Evolutionary conservation across 139 green algal species (phyloP).

Genomic region (Auxenochlorella protothecoides): DNA sequence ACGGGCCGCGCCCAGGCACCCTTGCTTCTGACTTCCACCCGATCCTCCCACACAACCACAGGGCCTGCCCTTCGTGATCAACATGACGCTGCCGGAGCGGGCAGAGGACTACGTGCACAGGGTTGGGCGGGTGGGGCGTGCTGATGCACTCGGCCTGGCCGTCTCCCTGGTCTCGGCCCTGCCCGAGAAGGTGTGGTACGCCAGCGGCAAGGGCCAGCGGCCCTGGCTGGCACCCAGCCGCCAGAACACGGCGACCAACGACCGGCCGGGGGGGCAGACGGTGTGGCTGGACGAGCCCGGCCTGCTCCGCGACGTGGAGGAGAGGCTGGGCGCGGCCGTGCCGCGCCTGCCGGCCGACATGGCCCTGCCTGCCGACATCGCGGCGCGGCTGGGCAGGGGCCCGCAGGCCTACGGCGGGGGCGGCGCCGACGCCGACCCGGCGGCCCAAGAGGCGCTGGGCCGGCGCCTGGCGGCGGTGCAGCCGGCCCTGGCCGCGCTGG

Average conservation of each 20-base stretch:
- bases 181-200: conserved; percentile 63
- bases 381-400: conserved; percentile 12
- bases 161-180: conserved; percentile 64
- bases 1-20: too few relatives aligned
- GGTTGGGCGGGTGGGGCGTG: conserved; percentile 60
- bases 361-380: conserved; percentile 38
- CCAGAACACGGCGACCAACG: conserved; percentile 38
- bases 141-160: conserved; percentile 56
- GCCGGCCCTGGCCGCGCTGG: conserved; percentile 45
- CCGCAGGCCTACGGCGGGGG: conserved; percentile 21
- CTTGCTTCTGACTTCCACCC: too few relatives aligned
- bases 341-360: conserved; percentile 43
- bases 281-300: conserved; percentile 63
- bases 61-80: conserved; percentile 76
- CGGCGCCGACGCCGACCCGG: not conserved
- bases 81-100: conserved; percentile 73
- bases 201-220: conserved; percentile 62
- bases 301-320: conserved; percentile 51
- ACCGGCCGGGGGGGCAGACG: conserved; percentile 53
- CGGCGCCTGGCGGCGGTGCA: conserved; percentile 35
- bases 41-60: not conserved
- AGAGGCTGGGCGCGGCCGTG: conserved; percentile 35
- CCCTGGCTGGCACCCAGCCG: conserved; percentile 63
- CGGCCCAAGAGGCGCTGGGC: conserved; percentile 9
- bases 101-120: conserved; percentile 81